phyloP scores from a whole-genome alignment of 768 basidiomycete genomes.

The Naganishia antarctica region DNA sequence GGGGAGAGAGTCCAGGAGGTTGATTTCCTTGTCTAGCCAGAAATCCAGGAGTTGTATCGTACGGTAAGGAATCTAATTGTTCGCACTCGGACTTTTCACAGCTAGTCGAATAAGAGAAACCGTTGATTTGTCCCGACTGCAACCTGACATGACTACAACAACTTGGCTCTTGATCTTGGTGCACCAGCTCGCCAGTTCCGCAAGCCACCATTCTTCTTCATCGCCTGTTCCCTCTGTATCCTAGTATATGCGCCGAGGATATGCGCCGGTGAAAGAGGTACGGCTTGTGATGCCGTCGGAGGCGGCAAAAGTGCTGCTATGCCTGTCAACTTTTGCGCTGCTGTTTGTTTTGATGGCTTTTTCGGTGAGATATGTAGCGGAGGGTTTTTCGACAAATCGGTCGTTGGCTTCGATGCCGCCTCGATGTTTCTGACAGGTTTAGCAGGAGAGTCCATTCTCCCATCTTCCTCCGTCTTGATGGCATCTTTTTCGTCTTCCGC shows the following conservation, averaged over 20 bases:
- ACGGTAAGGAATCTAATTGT: too few relatives aligned
- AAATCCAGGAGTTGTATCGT: too few relatives aligned
- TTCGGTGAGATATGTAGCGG: constrained; percentile 12
- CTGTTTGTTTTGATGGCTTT: constrained; percentile 7
- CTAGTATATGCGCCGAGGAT: constrained; percentile 22
- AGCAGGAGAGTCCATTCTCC: background rate
- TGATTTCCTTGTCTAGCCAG: too few relatives aligned
- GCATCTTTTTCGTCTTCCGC: background rate
- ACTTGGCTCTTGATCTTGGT: constrained; percentile 19
- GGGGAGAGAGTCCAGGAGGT: too few relatives aligned
- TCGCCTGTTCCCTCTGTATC: constrained; percentile 20
- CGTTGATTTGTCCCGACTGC: too few relatives aligned
- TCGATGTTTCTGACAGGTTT: background rate
- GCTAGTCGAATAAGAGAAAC: too few relatives aligned
- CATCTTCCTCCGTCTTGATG: constrained; percentile 10
- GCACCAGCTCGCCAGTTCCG: constrained; percentile 24
- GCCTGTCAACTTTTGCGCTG: background rate
- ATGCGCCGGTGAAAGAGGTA: constrained; percentile 22
- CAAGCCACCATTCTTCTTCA: constrained; percentile 21
- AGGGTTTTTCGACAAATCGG: background rate
- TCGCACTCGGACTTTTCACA: too few relatives aligned
- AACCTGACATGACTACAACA: background rate
- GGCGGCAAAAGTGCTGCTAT: constrained; percentile 6
- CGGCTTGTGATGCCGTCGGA: constrained; percentile 16
- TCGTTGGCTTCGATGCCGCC: background rate